These are phyloP conservation scores for Penicillium maclennaniae DNA, from an alignment of 495 filamentous ascomycete species.

Conservation along the genomic window DNA sequence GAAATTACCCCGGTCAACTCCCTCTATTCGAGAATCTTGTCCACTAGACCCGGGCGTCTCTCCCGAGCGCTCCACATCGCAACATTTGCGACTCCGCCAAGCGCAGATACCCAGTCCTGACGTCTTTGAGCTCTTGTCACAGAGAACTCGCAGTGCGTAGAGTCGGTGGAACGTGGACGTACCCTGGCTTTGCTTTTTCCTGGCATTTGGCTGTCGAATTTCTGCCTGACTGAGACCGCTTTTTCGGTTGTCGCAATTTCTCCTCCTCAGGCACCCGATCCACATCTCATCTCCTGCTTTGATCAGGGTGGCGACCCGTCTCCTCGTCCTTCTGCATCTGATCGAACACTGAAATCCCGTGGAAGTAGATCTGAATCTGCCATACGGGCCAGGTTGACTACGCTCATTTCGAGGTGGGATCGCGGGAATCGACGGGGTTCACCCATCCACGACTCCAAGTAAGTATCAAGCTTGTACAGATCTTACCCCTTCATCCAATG, in stretches of 20 bases:
- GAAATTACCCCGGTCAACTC: background rate
- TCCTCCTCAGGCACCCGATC: background rate
- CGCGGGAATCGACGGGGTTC: no score
- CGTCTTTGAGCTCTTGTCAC: background rate
- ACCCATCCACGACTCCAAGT: background rate
- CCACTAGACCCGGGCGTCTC: background rate
- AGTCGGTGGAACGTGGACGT: background rate
- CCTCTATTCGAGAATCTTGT: background rate
- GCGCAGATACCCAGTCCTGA: background rate
- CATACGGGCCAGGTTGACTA: background rate
- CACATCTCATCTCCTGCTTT: background rate
- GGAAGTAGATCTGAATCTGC: background rate
- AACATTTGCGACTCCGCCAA: background rate
- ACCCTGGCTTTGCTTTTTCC: background rate
- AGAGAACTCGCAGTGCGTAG: background rate
- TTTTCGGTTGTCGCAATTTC: slow-evolving; percentile 5
- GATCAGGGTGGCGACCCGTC: background rate
- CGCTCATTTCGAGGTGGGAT: no score
- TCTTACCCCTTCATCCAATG: background rate
- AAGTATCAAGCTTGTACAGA: background rate
- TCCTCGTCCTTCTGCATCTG: background rate
- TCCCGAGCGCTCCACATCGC: background rate
- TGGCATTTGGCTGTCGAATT: background rate
- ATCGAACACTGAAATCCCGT: background rate
- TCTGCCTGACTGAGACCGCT: background rate